These are phyloP conservation scores for Thecamonas trahens DNA, from an alignment of 78 protist genomes.

Conservation along the genomic window DNA sequence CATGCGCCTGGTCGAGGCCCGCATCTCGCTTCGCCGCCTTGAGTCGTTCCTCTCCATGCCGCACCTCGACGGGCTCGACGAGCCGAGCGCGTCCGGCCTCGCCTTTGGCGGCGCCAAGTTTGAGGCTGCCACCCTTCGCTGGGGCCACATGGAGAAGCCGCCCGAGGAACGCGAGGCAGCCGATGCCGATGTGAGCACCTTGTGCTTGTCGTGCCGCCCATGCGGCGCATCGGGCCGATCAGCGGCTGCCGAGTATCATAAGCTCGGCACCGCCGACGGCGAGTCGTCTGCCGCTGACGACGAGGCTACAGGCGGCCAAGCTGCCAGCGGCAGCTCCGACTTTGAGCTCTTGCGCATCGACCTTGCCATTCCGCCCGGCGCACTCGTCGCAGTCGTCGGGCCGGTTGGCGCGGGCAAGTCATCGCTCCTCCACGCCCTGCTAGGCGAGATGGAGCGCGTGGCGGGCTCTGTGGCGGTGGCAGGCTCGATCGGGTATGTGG, in stretches of 20 bases:
- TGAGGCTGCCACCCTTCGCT: background rate
- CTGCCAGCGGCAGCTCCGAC: background rate
- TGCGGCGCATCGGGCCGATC: too few species aligned
- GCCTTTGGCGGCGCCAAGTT: background rate
- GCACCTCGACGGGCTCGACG: background rate
- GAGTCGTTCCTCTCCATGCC: background rate
- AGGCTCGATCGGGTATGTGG: slow-evolving; percentile 64
- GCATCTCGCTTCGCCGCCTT: slow-evolving; percentile 17
- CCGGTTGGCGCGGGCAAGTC: slow-evolving; percentile 24
- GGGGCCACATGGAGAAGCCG: background rate
- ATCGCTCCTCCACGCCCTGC: slow-evolving; percentile 26
- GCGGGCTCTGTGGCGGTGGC: background rate
- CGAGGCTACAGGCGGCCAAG: too few species aligned
- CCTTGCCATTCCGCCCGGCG: background rate
- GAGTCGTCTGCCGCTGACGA: too few species aligned
- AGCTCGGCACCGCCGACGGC: too few species aligned
- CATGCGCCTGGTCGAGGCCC: background rate
- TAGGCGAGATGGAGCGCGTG: slow-evolving; percentile 17
- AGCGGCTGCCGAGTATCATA: too few species aligned
- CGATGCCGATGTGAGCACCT: background rate
- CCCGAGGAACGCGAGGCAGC: background rate
- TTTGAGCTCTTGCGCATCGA: background rate
- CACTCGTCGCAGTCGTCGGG: slow-evolving; percentile 30
- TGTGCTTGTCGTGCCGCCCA: background rate
- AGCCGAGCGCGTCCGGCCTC: background rate